phyloP scores from a whole-genome alignment of 331 rosid genomes.

The Acacia pycnantha region DNA sequence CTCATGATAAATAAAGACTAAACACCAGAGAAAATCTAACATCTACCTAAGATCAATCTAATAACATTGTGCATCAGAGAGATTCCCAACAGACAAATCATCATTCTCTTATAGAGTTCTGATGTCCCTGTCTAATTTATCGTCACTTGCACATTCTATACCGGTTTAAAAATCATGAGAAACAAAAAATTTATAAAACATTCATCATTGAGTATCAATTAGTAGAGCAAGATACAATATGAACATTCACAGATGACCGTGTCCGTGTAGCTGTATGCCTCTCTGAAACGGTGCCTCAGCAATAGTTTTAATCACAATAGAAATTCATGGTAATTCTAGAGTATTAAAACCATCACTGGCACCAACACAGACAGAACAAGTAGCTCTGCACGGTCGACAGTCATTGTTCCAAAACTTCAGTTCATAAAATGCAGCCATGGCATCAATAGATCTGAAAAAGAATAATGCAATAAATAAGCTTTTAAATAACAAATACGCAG shows the following conservation, averaged over 20 bases:
- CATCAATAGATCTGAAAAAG: background rate
- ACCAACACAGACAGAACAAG: background rate
- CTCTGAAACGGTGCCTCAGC: background rate
- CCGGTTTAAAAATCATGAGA: background rate
- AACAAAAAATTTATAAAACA: background rate
- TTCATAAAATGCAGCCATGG: background rate
- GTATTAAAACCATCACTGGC: background rate
- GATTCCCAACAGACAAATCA: conserved; percentile 51
- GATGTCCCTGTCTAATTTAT: conserved; percentile 23
- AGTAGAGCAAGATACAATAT: background rate
- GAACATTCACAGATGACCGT: background rate
- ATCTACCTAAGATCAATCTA: background rate
- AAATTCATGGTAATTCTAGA: background rate
- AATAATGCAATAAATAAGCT: background rate
- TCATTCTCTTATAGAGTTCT: conserved; percentile 21
- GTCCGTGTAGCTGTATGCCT: background rate
- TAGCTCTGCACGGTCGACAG: background rate
- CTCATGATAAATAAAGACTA: background rate
- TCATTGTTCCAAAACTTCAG: background rate
- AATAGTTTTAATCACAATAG: background rate
- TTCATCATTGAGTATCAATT: background rate
- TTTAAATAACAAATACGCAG: background rate
- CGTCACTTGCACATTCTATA: conserved; percentile 12
- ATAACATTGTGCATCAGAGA: conserved; percentile 43
- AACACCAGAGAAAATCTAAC: background rate